These are phyloP conservation scores for Plasmodium gonderi DNA, from an alignment of 169 alveolate species.

Conservation along the genomic window DNA sequence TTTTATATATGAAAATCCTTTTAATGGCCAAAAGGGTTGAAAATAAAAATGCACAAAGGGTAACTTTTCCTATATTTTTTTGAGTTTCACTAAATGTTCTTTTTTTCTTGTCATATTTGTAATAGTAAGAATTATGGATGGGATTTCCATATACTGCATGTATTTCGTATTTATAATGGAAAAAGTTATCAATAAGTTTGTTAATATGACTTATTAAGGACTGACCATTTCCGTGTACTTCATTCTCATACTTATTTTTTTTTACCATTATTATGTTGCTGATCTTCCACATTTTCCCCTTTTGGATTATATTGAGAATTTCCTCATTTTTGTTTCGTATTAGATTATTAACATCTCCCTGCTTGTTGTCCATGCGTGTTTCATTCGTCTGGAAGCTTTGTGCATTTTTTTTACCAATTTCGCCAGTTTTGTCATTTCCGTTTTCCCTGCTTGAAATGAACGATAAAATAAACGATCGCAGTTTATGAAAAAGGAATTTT, in stretches of 20 bases:
- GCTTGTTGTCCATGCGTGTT: neutral
- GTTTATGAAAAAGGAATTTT: constrained; percentile 15
- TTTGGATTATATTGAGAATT: constrained; percentile 1
- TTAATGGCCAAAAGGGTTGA: constrained; percentile 41
- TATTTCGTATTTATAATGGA: constrained; percentile 26
- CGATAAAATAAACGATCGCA: constrained; percentile 22
- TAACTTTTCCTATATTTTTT: constrained; percentile 4
- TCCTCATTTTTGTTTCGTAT: constrained; percentile 5
- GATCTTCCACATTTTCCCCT: constrained; percentile 34
- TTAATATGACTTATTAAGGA: neutral
- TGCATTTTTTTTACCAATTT: neutral
- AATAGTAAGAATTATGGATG: constrained; percentile 33
- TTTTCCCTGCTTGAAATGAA: constrained; percentile 9
- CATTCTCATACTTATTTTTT: neutral
- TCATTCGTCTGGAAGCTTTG: neutral
- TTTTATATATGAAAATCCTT: constrained; percentile 50
- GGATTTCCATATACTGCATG: constrained; percentile 51
- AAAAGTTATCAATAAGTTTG: neutral
- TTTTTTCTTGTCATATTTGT: constrained; percentile 55
- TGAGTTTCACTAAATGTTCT: constrained; percentile 38
- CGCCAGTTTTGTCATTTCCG: neutral
- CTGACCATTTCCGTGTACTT: neutral
- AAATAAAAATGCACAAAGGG: constrained; percentile 29
- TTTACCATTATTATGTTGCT: constrained; percentile 51
- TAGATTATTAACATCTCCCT: neutral